phyloP scores from a whole-genome alignment of 1,284 basidiomycete species.

The Malassezia brasiliensis region DNA sequence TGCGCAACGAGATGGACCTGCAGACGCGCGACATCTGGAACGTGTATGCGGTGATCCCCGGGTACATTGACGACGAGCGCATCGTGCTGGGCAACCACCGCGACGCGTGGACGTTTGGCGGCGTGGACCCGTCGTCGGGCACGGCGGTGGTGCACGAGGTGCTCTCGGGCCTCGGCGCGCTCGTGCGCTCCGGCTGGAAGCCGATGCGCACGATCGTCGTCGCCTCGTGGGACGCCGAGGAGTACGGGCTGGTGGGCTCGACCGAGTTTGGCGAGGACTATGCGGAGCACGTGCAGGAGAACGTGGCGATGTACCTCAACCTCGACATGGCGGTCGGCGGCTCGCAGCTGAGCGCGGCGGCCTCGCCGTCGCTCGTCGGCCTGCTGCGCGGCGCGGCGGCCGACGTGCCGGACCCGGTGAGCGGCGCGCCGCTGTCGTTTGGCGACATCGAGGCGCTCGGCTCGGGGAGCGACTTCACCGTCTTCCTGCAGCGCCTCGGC shows the following conservation, averaged over 20 bases:
- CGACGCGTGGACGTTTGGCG: conserved; percentile 52
- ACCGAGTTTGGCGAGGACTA: conserved; percentile 88
- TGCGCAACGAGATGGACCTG: conserved; percentile 29
- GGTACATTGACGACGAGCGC: conserved; percentile 69
- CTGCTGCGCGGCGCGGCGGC: conserved; percentile 62
- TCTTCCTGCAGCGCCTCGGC: conserved; percentile 56
- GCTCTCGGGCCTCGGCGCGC: conserved; percentile 66
- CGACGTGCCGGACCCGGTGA: conserved; percentile 51
- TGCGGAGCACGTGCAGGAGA: conserved; percentile 62
- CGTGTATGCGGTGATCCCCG: conserved; percentile 78
- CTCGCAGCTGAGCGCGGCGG: conserved; percentile 55
- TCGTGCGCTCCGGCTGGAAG: conserved; percentile 70
- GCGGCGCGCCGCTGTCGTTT: conserved; percentile 11
- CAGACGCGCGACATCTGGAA: conserved; percentile 55
- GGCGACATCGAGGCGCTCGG: conserved; percentile 44
- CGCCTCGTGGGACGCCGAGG: conserved; percentile 87
- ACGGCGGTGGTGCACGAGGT: conserved; percentile 76
- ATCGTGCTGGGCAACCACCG: conserved; percentile 61
- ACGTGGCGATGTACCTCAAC: conserved; percentile 81
- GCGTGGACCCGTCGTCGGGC: conserved; percentile 73
- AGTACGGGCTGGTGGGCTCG: conserved; percentile 76
- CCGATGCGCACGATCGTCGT: conserved; percentile 79
- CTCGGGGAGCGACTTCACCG: conserved; percentile 61
- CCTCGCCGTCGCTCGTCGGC: conserved; percentile 68
- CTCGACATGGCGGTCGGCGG: conserved; percentile 65